A percentile compares a stretch with the other conserved stretches of the same genome.
Conservation (phyloP, 2,329 filamentous ascomycete genomes). For the Hypoxylon sp. region DNA sequence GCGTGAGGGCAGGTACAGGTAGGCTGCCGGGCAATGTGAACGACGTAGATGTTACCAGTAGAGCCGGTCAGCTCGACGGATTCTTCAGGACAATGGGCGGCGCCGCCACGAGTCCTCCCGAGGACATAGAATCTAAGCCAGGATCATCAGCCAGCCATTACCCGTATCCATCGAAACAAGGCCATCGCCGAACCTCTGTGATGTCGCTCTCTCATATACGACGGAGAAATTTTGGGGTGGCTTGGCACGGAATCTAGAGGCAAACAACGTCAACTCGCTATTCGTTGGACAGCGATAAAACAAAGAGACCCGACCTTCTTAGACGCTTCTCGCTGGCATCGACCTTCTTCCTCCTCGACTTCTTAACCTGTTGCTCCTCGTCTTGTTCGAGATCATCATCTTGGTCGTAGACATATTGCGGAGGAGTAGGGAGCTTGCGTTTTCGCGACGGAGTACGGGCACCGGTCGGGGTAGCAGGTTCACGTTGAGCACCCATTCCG, state of each 20-base stretch:
- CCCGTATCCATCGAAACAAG: not conserved
- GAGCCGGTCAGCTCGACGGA: conserved; percentile 72
- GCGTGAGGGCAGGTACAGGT: conserved; percentile 71
- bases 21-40: conserved; percentile 66
- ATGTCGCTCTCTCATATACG: conserved; percentile 58
- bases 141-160: not conserved
- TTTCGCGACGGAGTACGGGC: conserved; percentile 21
- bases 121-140: conserved; percentile 62
- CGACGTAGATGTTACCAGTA: conserved; percentile 75
- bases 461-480: not conserved
- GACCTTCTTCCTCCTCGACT: conserved; percentile 16
- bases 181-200: conserved; percentile 55
- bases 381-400: conserved; percentile 7
- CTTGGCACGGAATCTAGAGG: conserved; percentile 51
- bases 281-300: not conserved
- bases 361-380: conserved; percentile 15
- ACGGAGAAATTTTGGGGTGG: conserved; percentile 56
- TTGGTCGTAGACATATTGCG: conserved; percentile 3
- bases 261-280: conserved; percentile 6
- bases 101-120: conserved; percentile 56
- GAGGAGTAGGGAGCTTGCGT: conserved; percentile 18
- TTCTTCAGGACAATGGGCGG: conserved; percentile 62
- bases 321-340: conserved; percentile 30
- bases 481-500: conserved; percentile 18
- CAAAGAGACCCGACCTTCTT: conserved; percentile 18